Evolutionary conservation across 2,329 filamentous ascomycete genomes (phyloP), one percentile per base, ranked within the genome.

Genomic region (Fusarium albidum): DNA sequence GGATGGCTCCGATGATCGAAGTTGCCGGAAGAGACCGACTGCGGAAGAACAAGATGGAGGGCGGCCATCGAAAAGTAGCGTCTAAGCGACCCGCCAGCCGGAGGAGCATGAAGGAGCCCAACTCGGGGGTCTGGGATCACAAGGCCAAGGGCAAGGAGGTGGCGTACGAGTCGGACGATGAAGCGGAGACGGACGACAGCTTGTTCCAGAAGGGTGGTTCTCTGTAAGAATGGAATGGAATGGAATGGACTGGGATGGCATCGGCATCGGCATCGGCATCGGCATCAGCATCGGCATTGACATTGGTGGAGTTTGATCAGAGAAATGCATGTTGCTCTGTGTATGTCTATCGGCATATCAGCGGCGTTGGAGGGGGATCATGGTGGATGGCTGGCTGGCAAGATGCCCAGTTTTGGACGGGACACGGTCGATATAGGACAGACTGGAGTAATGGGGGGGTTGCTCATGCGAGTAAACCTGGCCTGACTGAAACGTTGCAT

Each of bases 101-200:
- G 27, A 70, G 72, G 54, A 80, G 78, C 59, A 71, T 74, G 46
- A 76, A 72, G 62, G 78, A 79, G 45, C 66, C 69, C 31, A 75
- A 71, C 53, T 58, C 68, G n/a, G 64, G 67, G 1, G 14, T 48
- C 40, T 71, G 68, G 56, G 69, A 66, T 41, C 69, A 66, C 10
- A 79, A 78, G 65, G 75, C 75, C 2, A 84, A 84, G 63, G 80
- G 77, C 2, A 83, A 82, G 62, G 76, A 76, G 44, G 67, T 77
- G 10, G 70, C 68, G 10, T 71, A 70, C 27, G 72, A 71, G 32
- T 71, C 70, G 11, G 73, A 74, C 13, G 73, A 73, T 14, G 72
- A 72, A 32, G 71, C 56, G 11, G 70, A 71, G 27, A 67, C 54
- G 13, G 68, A 68, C 26, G 68, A 68, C 13, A 67, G 59, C 35